Evolutionary conservation across 2,329 filamentous ascomycete genomes (phyloP).

Genomic region (Fusarium sarcochroum): DNA sequence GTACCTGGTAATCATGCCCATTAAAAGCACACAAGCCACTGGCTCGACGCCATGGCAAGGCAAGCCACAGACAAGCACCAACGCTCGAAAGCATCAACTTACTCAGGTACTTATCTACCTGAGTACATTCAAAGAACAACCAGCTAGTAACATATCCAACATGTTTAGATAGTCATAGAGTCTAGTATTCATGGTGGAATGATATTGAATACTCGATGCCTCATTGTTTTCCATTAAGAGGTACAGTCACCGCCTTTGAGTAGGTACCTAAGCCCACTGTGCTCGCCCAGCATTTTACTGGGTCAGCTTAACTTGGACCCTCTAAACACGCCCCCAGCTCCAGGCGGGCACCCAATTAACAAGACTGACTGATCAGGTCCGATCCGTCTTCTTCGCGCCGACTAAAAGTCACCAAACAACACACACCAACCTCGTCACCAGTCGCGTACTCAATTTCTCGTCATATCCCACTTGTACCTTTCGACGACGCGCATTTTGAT

Average conservation of each 20-base stretch:
- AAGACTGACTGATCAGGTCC: background rate
- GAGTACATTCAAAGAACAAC: too few relatives aligned
- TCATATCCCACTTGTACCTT: constrained; percentile 17
- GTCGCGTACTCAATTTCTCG: constrained; percentile 40
- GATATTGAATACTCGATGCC: too few relatives aligned
- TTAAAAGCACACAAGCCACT: background rate
- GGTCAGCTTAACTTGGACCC: constrained; percentile 8
- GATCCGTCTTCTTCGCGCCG: constrained; percentile 13
- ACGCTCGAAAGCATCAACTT: too few relatives aligned
- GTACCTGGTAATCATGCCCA: too few relatives aligned
- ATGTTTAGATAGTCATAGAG: too few relatives aligned
- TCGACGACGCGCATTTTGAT: constrained; percentile 8
- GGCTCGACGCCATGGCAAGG: background rate
- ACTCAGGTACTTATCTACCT: too few relatives aligned
- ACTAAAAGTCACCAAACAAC: constrained; percentile 40
- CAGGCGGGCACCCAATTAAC: constrained; percentile 24
- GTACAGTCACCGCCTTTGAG: background rate
- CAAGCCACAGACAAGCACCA: background rate
- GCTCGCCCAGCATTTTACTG: constrained; percentile 20
- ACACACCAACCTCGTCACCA: constrained; percentile 43
- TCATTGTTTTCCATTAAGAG: too few relatives aligned
- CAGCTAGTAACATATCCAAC: too few relatives aligned
- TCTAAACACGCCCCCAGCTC: constrained; percentile 41
- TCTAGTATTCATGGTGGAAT: too few relatives aligned
- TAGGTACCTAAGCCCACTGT: constrained; percentile 16